Conservation (phyloP, 2,329 filamentous ascomycete species). For the Fusarium brachygibbosum region DNA sequence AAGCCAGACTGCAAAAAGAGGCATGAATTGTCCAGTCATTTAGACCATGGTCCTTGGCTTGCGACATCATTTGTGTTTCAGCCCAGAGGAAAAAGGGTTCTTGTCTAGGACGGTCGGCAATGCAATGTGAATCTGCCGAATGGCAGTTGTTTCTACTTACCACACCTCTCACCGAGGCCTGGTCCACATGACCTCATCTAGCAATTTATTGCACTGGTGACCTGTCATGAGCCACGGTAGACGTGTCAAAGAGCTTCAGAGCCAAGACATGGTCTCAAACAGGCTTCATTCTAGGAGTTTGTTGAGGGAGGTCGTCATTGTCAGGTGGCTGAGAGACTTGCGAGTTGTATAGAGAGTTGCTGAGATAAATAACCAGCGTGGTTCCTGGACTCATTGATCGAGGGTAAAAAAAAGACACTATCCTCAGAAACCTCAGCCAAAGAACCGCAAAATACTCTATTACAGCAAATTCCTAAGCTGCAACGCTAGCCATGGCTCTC, state of each 20-base stretch:
- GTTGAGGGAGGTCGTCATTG: constrained; percentile 37
- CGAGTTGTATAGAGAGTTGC: constrained; percentile 20
- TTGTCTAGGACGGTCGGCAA: constrained; percentile 11
- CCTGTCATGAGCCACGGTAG: constrained; percentile 31
- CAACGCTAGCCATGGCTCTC: constrained; percentile 52
- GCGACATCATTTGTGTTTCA: constrained; percentile 46
- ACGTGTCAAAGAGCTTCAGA: constrained; percentile 33
- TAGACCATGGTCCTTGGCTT: constrained; percentile 14
- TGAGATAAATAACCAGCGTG: constrained; percentile 42
- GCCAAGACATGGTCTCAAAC: constrained; percentile 36
- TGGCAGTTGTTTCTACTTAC: constrained; percentile 27
- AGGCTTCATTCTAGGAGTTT: constrained; percentile 35
- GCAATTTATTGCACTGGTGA: constrained; percentile 29
- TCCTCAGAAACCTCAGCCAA: not conserved
- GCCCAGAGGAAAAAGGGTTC: constrained; percentile 12
- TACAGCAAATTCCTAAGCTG: not conserved
- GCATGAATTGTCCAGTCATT: constrained; percentile 29
- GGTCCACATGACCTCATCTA: constrained; percentile 47
- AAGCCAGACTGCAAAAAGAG: not conserved
- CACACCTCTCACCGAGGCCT: constrained; percentile 31
- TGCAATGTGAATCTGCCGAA: constrained; percentile 27
- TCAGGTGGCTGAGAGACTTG: constrained; percentile 40
- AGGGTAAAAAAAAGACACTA: not conserved
- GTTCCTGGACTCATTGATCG: constrained; percentile 9
- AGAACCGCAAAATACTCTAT: not conserved